A percentile compares a stretch with the other conserved stretches of the same genome.
These are phyloP conservation scores for Quercus aquifolioides DNA, from an alignment of 306 rosid genomes.

Conservation along the genomic window DNA sequence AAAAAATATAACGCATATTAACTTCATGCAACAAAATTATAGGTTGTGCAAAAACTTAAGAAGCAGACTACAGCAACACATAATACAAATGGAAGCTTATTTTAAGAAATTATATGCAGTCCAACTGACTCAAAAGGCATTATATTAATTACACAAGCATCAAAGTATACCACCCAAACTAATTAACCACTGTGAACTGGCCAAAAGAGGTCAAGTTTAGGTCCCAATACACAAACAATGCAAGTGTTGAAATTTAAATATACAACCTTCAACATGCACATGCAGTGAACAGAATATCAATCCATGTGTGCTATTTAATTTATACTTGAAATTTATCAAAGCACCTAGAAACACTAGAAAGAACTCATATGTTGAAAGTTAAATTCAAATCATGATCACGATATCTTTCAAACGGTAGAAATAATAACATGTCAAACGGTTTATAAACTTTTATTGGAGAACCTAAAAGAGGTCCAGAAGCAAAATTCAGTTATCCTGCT, in stretches of 20 bases:
- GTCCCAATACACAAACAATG: slow-evolving; percentile 18
- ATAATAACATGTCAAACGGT: neutral
- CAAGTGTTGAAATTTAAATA: neutral
- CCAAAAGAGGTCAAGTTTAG: neutral
- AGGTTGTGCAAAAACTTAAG: slow-evolving; percentile 20
- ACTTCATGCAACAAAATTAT: slow-evolving; percentile 6
- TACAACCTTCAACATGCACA: neutral
- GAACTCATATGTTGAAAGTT: neutral
- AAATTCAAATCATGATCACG: neutral
- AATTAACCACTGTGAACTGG: neutral
- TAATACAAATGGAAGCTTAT: slow-evolving; percentile 2
- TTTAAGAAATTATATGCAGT: slow-evolving; percentile 9
- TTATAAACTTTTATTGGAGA: neutral
- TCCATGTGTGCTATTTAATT: neutral
- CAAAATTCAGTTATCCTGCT: neutral
- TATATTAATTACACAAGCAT: neutral
- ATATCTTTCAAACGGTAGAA: slow-evolving; percentile 3
- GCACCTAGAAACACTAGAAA: neutral
- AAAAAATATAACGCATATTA: slow-evolving; percentile 14
- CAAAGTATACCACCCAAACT: neutral
- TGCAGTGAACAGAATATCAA: neutral
- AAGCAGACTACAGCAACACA: slow-evolving; percentile 7
- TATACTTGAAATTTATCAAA: neutral
- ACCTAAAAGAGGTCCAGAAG: neutral
- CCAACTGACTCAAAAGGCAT: neutral